Evolutionary conservation across 1,284 basidiomycete genomes (phyloP).

Genomic region (Takashimella tepidaria): DNA sequence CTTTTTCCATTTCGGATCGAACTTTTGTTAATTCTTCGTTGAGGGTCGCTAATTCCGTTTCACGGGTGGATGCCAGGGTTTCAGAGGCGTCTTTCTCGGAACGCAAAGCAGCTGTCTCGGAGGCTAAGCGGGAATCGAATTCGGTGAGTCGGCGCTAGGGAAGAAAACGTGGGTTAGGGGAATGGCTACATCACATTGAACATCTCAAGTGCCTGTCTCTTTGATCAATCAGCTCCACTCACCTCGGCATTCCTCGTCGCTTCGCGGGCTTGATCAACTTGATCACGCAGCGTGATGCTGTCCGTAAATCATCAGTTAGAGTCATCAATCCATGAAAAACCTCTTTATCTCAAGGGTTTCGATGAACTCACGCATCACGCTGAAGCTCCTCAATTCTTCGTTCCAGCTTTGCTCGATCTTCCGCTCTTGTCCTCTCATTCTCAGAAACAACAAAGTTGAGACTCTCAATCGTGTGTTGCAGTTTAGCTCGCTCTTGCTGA

Average conservation of each 20-base stretch:
- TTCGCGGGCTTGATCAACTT: conserved; percentile 75
- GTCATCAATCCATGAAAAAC: neutral
- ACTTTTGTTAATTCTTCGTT: conserved; percentile 19
- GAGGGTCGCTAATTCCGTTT: conserved; percentile 24
- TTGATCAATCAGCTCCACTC: conserved; percentile 6
- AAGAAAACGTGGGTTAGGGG: too few relatives aligned
- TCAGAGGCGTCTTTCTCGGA: conserved; percentile 36
- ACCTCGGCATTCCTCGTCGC: conserved; percentile 53
- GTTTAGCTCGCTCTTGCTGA: conserved; percentile 70
- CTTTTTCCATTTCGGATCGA: conserved; percentile 21
- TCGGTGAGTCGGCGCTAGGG: conserved; percentile 7
- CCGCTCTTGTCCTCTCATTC: conserved; percentile 72
- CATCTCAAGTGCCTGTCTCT: conserved; percentile 10
- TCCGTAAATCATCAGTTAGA: conserved; percentile 51
- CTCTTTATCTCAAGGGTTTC: too few relatives aligned
- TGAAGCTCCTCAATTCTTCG: conserved; percentile 72
- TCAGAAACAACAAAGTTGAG: conserved; percentile 86
- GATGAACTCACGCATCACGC: conserved; percentile 65
- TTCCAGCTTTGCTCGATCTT: conserved; percentile 73
- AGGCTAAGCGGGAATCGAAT: conserved; percentile 31
- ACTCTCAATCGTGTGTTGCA: conserved; percentile 79
- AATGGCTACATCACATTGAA: neutral
- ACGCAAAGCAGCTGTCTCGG: conserved; percentile 29
- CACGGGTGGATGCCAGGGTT: conserved; percentile 22
- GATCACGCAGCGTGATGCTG: conserved; percentile 58